Evolutionary conservation across 768 basidiomycete species (phyloP), one percentile per base, ranked within the genome.

Genomic region (Kwoniella mangroviensis): DNA sequence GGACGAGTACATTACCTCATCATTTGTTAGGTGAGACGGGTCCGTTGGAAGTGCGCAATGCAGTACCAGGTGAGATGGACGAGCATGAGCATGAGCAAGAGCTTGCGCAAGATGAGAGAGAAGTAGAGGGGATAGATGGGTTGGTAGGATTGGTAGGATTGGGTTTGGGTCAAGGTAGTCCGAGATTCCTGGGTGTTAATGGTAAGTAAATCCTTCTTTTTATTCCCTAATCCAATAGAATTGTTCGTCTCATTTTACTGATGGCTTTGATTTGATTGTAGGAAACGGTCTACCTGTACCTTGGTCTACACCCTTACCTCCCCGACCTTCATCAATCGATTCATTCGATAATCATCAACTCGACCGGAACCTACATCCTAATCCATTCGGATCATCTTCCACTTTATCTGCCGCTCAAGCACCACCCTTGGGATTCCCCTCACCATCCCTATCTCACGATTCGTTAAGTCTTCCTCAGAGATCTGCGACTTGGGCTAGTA

Each of bases 401-500:
- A 66, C 65, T 11, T 15, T 59, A 12, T 40, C 53, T 13, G 34
- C 64, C 0, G 53, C n/a, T 58, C 56, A 10, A 5, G 52, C 56
- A 40, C 67, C 61, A 9, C 60, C 67, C 2, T 55, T 58, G 62
- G 63, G 55, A 65, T 65, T 70, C 66, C 61, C 22, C 2, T 67
- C 65, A 3, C 67, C 62, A 9, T 57, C 43, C 4, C 49, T 49
- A n/a, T 70, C 65, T 0, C 59, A 51, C 19, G 65, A 67, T 24
- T 45, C 57, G 24, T 22, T 26, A 43, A 60, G 21, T 22, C 17
- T 52, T 24, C 75, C 66, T 17, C 68, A 67, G 42, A 52, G 74
- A 54, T 69, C 73, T 61, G 73, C 70, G 13, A 79, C 75, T 1
- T 79, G 78, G 78, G 78, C 78, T 3, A 66, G 70, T 45, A 79